Evolutionary conservation across 768 basidiomycete genomes (phyloP).

Genomic region (Kwoniella mangroviensis): DNA sequence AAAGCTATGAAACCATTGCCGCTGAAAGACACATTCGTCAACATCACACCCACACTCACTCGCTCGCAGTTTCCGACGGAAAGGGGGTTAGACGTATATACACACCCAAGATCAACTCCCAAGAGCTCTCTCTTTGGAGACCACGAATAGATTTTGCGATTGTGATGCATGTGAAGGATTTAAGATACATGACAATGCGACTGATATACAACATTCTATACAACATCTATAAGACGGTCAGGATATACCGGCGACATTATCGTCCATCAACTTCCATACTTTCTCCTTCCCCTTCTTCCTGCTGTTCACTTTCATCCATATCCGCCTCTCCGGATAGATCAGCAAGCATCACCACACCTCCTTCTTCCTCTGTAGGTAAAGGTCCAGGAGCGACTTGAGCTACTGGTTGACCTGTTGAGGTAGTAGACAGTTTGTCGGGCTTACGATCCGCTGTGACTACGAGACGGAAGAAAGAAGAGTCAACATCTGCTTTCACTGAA

Average conservation of each 20-base stretch:
- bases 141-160: background rate
- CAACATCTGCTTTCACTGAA: background rate
- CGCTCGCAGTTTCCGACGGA: constrained; percentile 7
- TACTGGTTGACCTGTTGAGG: constrained; percentile 38
- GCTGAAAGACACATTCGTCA: background rate
- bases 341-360: constrained; percentile 16
- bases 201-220: background rate
- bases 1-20: background rate
- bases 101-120: background rate
- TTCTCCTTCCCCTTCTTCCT: constrained; percentile 20
- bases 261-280: constrained; percentile 29
- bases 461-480: background rate
- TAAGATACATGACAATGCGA: background rate
- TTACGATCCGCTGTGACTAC: constrained; percentile 51
- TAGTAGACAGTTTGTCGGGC: constrained; percentile 49
- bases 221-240: background rate
- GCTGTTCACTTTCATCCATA: constrained; percentile 9
- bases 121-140: background rate
- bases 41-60: too few species aligned
- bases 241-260: background rate
- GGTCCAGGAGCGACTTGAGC: constrained; percentile 46
- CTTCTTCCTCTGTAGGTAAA: constrained; percentile 28
- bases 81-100: background rate
- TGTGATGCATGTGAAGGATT: background rate
- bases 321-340: constrained; percentile 29